Conservation (phyloP, 139 green algal genomes). For the Asterochloris erici region DNA sequence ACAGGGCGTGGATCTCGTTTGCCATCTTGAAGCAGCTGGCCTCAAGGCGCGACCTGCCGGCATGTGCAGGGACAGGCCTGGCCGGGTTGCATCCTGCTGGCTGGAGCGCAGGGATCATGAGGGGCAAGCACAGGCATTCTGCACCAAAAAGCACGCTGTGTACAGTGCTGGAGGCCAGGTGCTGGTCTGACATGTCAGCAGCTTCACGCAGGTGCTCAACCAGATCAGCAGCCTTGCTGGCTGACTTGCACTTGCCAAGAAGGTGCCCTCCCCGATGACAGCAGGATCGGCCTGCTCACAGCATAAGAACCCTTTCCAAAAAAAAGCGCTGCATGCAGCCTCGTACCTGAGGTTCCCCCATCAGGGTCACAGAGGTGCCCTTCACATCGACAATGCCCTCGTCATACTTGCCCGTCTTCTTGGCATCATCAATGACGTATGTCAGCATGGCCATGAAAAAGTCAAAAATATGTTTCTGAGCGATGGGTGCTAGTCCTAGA, state of each 20-base stretch:
- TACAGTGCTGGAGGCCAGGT: background rate
- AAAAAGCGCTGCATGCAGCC: background rate
- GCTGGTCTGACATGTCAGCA: background rate
- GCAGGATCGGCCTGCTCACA: background rate
- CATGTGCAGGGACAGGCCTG: too few species aligned
- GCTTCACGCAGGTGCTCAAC: background rate
- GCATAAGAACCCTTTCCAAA: background rate
- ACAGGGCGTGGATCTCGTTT: too few species aligned
- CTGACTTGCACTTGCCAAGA: too few species aligned
- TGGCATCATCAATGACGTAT: slow-evolving; percentile 29
- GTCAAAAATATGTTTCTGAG: slow-evolving; percentile 57
- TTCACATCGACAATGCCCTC: slow-evolving; percentile 57
- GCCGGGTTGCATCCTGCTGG: too few species aligned
- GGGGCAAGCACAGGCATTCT: too few species aligned
- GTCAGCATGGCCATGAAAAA: slow-evolving; percentile 54
- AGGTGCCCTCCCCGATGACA: too few species aligned
- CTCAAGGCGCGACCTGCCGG: too few species aligned
- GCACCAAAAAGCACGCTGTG: too few species aligned
- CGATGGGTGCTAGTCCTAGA: slow-evolving; percentile 45
- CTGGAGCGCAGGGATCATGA: too few species aligned
- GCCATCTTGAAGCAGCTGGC: too few species aligned
- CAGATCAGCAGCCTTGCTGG: background rate
- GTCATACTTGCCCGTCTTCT: slow-evolving; percentile 51
- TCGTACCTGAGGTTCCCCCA: slow-evolving; percentile 8
- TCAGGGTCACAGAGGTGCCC: slow-evolving; percentile 27